Percentiles rank a stretch among this genome's conserved stretches.
Evolutionary conservation across 1,284 basidiomycete genomes (phyloP).

Genomic region (Dichomitus squalens): DNA sequence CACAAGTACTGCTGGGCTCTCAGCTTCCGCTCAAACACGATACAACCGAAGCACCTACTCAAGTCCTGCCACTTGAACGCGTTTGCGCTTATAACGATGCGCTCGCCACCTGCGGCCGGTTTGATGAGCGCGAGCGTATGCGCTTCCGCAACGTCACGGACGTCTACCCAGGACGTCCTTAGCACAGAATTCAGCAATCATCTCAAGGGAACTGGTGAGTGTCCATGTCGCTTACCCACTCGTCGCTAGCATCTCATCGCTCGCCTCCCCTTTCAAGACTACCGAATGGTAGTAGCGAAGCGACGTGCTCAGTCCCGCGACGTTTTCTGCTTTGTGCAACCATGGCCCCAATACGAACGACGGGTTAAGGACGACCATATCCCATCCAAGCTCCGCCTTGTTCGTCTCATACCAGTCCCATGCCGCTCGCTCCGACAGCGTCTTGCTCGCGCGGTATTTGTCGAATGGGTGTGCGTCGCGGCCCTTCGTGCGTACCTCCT

Average conservation of each 20-base stretch:
- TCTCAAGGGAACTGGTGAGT: neutral
- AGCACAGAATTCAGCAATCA: neutral
- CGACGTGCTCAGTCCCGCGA: conserved; percentile 21
- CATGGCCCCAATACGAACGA: conserved; percentile 5
- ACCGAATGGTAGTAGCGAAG: conserved; percentile 9
- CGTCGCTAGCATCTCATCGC: neutral
- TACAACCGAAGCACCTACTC: conserved; percentile 15
- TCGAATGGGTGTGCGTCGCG: conserved; percentile 40
- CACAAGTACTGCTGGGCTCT: neutral
- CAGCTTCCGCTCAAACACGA: neutral
- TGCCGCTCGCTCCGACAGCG: conserved; percentile 65
- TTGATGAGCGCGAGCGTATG: conserved; percentile 56
- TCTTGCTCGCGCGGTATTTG: conserved; percentile 67
- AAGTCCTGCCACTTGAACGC: conserved; percentile 34
- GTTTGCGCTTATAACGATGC: conserved; percentile 52
- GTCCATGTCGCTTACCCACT: neutral
- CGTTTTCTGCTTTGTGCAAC: conserved; percentile 18
- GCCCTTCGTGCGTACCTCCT: conserved; percentile 57
- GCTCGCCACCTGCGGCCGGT: conserved; percentile 56
- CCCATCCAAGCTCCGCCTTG: conserved; percentile 39
- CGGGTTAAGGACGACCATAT: conserved; percentile 10
- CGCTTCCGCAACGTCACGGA: conserved; percentile 60
- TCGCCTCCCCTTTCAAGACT: conserved; percentile 9
- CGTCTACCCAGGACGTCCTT: conserved; percentile 51
- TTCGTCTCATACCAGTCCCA: conserved; percentile 52